Percentiles rank a stretch among this genome's conserved stretches.
phyloP scores from a whole-genome alignment of 164 flowering plant species.

The Stephania cephalantha region DNA sequence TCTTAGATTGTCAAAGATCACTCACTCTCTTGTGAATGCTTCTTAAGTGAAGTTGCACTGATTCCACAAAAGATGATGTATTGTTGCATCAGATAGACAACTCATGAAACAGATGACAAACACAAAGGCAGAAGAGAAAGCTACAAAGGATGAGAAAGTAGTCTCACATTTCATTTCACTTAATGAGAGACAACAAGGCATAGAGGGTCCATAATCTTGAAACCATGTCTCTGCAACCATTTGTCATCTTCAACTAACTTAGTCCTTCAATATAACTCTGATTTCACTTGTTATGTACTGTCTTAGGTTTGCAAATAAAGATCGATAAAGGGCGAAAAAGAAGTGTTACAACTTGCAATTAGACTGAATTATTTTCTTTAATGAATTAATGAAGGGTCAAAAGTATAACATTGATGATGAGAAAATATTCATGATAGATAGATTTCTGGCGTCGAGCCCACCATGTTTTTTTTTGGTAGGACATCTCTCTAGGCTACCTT shows the following conservation, averaged over 20 bases:
- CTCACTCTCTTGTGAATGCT: neutral
- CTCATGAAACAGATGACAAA: neutral
- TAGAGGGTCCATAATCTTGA: neutral
- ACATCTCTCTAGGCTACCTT: neutral
- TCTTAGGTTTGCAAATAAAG: neutral
- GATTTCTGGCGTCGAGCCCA: neutral
- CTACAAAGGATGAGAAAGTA: neutral
- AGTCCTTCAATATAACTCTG: neutral
- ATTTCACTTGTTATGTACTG: neutral
- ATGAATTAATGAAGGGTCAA: neutral
- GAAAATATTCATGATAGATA: neutral
- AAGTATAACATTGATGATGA: neutral
- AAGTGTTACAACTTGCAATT: no score
- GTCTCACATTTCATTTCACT: neutral
- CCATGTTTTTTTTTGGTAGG: neutral
- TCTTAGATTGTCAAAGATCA: no score
- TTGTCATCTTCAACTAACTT: neutral
- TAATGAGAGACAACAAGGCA: neutral
- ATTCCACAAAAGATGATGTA: neutral
- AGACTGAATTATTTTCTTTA: neutral
- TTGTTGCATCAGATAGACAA: neutral
- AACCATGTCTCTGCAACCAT: neutral
- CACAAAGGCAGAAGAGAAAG: neutral
- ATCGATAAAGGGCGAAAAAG: no score
- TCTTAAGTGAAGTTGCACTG: neutral